Base-by-base conservation (phyloP, 1,139 yeast genomes). In the Nakaseomyces sp. region DNA sequence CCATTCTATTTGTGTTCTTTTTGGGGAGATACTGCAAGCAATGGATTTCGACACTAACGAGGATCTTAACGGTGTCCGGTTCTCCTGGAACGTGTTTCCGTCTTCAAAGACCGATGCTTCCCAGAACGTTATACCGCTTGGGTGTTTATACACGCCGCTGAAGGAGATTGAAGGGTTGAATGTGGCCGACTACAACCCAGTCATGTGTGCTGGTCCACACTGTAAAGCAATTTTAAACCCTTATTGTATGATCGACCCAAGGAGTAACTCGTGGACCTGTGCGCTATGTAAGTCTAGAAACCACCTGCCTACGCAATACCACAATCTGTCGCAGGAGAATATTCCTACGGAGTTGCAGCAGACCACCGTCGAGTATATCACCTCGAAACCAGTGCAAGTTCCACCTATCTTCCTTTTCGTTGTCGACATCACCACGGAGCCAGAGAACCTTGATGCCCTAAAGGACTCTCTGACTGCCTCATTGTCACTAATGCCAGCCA, bases 381-480 rank as follows among this genome's bases (percentile, higher is more conserved):
- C 93, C 39, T 77, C 86, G 26, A 79, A 95, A 61, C 96, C 96
- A 3, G 93, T 84, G 17, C 86, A 79, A 56, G 77, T 79, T 47
- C 96, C 97, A 13, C 98, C 98, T n/a, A 78, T 89, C 50, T 91
- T 89, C 64, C 69, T 88, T 52, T 87, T 87, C 62, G 93, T 88
- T 29, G 81, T 91, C 54, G 99, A 91, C 65, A 72, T 89, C 51
- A 91, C 98, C 63, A 96, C 93, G 65, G 97, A 93, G 59, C 87
- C 80, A 46, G 98, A 91, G 58, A 91, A 88, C 64, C 73, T 91
- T 60, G 79, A 81, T 63, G 91, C 96, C 9, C 74, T 91, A 64
- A 87, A 87, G 64, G 96, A 88, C 55, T 77, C 95, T 26, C 73
- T 91, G 57, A 78, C 88, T 46, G 80, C 87, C 47, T 79, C 95